Base-by-base conservation (phyloP, 2,329 filamentous ascomycete genomes). In the Zymoseptoria passerinii region DNA sequence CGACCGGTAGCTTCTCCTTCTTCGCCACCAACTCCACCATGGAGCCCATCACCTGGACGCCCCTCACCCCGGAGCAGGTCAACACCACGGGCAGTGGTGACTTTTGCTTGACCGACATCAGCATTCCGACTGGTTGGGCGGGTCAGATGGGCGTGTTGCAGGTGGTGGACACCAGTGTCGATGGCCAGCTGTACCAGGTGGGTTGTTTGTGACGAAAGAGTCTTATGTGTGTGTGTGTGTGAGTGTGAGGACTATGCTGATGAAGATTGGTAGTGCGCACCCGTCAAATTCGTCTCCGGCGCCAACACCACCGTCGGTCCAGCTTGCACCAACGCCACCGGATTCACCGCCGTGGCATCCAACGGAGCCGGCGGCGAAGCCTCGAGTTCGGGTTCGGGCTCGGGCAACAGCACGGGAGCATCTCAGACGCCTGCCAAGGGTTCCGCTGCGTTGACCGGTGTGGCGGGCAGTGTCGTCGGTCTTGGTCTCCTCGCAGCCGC, bases 171-270 rank as follows among this genome's bases (percentile, higher is more conserved):
- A 59, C 61, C 35, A 64, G 63, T 3, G 59, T 58, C 2, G 69
- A 71, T 53, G 69, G 69, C 13, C 60, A 56, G 19, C 59, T 71
- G n/a, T 71, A 70, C 53, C 69, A 70, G 65, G 69, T 70, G 62
- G 50, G 64, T 59, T 28, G 4, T 10, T 54, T 7, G 5, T 13
- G 44, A 49, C 57, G 20, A 48, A n/a, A 23, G 23, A 23, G 23
- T 23, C 2, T 23, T 23, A n/a, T n/a, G 23, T 4, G 23, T 23
- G 23, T 23, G 2, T 3, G 23, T 23, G 23, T 29, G 4, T 44
- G 35, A n/a, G 27, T 27, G 10, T 56, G 40, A 23, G 23, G 13
- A 16, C 27, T 23, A 18, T 19, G 7, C 3, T 28, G 9, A 49
- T 28, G 9, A 13, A n/a, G 35, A 20, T 35, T 35, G 6, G 18